phyloP scores from a whole-genome alignment of 2,329 filamentous ascomycete genomes.

The Colletotrichum tropicale region DNA sequence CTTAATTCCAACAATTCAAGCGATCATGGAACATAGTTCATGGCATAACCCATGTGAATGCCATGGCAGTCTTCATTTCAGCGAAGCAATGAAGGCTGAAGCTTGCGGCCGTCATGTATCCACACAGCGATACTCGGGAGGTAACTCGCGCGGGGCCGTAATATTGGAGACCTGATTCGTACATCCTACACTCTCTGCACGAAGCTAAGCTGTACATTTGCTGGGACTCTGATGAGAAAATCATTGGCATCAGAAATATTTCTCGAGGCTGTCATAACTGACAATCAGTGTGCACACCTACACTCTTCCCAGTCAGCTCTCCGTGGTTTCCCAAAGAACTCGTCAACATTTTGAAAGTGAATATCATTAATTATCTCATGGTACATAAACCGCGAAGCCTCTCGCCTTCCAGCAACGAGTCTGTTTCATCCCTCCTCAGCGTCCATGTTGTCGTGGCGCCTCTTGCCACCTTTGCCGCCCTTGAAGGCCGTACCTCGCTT shows the following conservation, averaged over 20 bases:
- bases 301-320: too few species aligned
- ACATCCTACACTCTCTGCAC: too few species aligned
- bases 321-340: too few species aligned
- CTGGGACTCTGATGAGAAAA: too few species aligned
- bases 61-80: not conserved
- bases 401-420: not conserved
- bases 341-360: not conserved
- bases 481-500: slow-evolving; percentile 53
- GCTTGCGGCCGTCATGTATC: not conserved
- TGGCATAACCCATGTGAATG: not conserved
- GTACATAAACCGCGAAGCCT: not conserved
- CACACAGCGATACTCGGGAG: too few species aligned
- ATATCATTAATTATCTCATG: not conserved
- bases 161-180: too few species aligned
- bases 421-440: slow-evolving; percentile 67
- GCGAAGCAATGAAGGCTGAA: not conserved
- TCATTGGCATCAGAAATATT: too few species aligned
- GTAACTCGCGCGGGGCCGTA: too few species aligned
- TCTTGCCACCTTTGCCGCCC: slow-evolving; percentile 38
- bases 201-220: too few species aligned
- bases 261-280: too few species aligned
- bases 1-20: not conserved
- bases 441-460: slow-evolving; percentile 70
- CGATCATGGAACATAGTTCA: not conserved
- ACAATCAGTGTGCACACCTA: too few species aligned